Evolutionary conservation across 2,329 filamentous ascomycete genomes (phyloP).

Genomic region (Mycosphaerella arachidis): DNA sequence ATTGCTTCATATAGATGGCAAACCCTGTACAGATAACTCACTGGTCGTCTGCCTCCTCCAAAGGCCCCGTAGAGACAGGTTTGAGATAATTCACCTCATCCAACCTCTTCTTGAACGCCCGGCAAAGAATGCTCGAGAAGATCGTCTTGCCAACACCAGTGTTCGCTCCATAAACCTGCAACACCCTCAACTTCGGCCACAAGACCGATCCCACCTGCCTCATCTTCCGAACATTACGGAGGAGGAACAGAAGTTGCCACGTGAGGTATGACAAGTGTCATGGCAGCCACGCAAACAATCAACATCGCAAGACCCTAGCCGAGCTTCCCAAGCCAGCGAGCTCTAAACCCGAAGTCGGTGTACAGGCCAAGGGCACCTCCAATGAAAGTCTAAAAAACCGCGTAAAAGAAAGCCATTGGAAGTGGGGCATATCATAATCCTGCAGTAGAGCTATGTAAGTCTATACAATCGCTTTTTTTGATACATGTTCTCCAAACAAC

Average conservation of each 20-base stretch:
- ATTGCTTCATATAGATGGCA: not conserved
- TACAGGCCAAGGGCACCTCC: not conserved
- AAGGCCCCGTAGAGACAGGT: slow-evolving; percentile 72
- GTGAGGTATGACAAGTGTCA: not conserved
- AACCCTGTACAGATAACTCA: slow-evolving; percentile 34
- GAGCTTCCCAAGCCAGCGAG: not conserved
- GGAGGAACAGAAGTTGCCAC: not conserved
- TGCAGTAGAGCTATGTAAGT: not conserved
- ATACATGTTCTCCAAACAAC: not conserved
- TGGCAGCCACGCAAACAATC: not conserved
- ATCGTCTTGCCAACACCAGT: slow-evolving; percentile 84
- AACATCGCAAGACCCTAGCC: not conserved
- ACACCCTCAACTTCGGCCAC: slow-evolving; percentile 63
- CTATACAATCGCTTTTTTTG: no score
- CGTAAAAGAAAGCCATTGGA: not conserved
- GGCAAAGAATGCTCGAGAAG: slow-evolving; percentile 67
- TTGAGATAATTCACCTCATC: slow-evolving; percentile 65
- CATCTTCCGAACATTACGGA: slow-evolving; percentile 29
- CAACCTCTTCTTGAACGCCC: slow-evolving; percentile 50
- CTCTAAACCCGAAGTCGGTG: not conserved
- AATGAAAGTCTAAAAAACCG: not conserved
- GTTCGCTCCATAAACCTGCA: slow-evolving; percentile 79
- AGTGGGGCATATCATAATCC: not conserved
- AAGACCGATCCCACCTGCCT: slow-evolving; percentile 56
- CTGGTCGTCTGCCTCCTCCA: slow-evolving; percentile 66